Evolutionary conservation across 2,329 filamentous ascomycete genomes (phyloP).

Genomic region (Cladosporium cucumerinum): DNA sequence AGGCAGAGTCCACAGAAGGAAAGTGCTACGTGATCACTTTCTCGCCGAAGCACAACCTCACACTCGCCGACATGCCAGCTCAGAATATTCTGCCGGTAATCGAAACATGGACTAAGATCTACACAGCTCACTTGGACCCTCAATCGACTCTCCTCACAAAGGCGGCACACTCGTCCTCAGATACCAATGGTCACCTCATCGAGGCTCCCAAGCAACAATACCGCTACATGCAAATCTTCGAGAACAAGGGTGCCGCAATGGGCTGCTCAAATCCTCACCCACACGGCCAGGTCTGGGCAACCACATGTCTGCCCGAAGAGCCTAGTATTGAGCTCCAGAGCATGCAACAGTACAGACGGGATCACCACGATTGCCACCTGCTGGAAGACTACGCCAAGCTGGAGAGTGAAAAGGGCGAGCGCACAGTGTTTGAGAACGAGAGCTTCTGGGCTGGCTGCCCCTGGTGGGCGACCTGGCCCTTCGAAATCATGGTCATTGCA

Average conservation of each 20-base stretch:
- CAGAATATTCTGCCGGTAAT: conserved; percentile 77
- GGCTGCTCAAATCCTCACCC: conserved; percentile 98
- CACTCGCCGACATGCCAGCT: conserved; percentile 82
- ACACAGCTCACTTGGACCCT: conserved; percentile 73
- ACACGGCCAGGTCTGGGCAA: conserved; percentile 95
- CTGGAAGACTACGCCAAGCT: conserved; percentile 83
- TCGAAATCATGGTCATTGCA: conserved; percentile 85
- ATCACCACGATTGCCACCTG: conserved; percentile 71
- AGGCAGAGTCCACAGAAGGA: conserved; percentile 81
- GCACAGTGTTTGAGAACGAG: conserved; percentile 83
- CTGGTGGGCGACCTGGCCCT: conserved; percentile 98
- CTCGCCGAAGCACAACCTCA: conserved; percentile 83
- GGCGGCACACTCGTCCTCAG: conserved; percentile 28
- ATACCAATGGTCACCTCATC: conserved; percentile 40
- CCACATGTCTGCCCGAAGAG: conserved; percentile 86
- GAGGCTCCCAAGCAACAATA: conserved; percentile 69
- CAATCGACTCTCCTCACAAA: conserved; percentile 59
- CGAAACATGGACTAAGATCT: conserved; percentile 87
- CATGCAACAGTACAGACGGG: conserved; percentile 70
- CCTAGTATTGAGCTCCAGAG: conserved; percentile 74
- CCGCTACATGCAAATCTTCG: conserved; percentile 98
- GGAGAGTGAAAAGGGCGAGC: conserved; percentile 76
- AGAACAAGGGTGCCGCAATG: conserved; percentile 98
- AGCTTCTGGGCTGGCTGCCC: conserved; percentile 85
- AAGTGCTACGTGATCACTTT: conserved; percentile 98